Percentiles rank a stretch among this genome's conserved stretches.
Conservation (phyloP, 352 stramenopile species). For the Phytophthora litchii region DNA sequence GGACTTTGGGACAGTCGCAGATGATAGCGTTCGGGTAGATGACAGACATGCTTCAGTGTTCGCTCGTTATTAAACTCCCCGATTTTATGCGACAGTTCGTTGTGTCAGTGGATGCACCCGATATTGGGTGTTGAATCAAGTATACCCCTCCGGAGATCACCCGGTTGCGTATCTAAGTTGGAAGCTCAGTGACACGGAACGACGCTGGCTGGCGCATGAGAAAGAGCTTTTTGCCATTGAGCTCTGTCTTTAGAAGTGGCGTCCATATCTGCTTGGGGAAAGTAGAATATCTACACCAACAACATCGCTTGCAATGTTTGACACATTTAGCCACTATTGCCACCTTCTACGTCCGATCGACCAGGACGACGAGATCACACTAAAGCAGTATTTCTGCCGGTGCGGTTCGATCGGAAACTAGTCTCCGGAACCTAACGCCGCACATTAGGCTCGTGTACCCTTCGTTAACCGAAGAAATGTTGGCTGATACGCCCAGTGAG, state of each 20-base stretch:
- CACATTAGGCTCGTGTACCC: no score
- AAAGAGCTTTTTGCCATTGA: conserved; percentile 11
- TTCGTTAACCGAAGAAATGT: no score
- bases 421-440: no score
- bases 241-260: conserved; percentile 11
- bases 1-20: background rate
- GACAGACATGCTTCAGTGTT: conserved; percentile 3
- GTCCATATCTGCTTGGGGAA: conserved; percentile 5
- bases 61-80: background rate
- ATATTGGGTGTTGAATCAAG: conserved; percentile 9
- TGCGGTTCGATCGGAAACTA: no score
- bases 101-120: background rate
- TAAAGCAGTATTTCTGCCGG: no score
- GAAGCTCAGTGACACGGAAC: conserved; percentile 3
- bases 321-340: no score
- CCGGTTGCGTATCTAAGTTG: background rate
- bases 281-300: conserved; percentile 9
- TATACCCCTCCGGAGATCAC: background rate
- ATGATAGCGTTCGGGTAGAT: conserved; percentile 3
- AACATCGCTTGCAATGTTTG: no score
- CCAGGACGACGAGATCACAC: no score
- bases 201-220: conserved; percentile 5
- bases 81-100: conserved; percentile 4
- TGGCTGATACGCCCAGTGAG: no score
- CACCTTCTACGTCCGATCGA: no score